Percentiles rank a stretch among this genome's conserved stretches.
Evolutionary conservation across 1,284 basidiomycete species (phyloP).

Genomic region (Salmacisia buchloeana): DNA sequence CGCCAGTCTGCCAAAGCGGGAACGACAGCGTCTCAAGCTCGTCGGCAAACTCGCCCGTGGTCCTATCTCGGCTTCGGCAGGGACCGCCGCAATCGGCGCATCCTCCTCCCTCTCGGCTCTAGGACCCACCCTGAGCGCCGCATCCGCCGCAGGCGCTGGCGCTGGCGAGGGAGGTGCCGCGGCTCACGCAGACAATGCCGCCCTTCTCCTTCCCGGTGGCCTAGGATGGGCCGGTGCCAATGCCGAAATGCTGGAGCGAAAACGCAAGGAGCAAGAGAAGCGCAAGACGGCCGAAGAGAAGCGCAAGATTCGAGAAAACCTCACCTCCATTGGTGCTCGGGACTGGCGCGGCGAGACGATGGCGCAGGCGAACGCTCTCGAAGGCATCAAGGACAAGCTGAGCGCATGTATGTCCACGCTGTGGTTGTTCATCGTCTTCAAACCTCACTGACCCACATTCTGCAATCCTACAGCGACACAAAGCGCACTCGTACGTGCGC

Average conservation of each 20-base stretch:
- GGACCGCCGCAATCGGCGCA: background rate
- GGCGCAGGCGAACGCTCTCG: slow-evolving; percentile 30
- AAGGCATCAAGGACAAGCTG: slow-evolving; percentile 20
- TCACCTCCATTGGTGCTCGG: slow-evolving; percentile 40
- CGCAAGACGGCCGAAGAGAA: slow-evolving; percentile 42
- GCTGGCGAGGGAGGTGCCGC: background rate
- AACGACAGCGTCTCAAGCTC: slow-evolving; percentile 40
- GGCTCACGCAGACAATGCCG: background rate
- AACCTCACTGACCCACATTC: background rate
- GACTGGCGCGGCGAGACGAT: slow-evolving; percentile 39
- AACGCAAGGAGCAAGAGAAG: slow-evolving; percentile 49
- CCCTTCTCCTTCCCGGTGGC: background rate
- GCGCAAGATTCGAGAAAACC: slow-evolving; percentile 38
- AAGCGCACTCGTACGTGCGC: slow-evolving; percentile 36
- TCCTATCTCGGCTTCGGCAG: background rate
- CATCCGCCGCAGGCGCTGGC: background rate
- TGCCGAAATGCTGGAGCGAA: slow-evolving; percentile 48
- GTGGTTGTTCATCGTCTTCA: background rate
- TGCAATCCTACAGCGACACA: slow-evolving; percentile 25
- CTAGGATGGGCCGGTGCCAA: slow-evolving; percentile 46
- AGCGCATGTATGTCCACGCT: slow-evolving; percentile 5
- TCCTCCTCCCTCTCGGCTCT: background rate
- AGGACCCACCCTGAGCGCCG: background rate
- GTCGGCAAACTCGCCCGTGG: slow-evolving; percentile 26
- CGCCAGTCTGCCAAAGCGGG: slow-evolving; percentile 37